Evolutionary conservation across 208 protist genomes (phyloP).

Genomic region (Acanthamoeba healyi): DNA sequence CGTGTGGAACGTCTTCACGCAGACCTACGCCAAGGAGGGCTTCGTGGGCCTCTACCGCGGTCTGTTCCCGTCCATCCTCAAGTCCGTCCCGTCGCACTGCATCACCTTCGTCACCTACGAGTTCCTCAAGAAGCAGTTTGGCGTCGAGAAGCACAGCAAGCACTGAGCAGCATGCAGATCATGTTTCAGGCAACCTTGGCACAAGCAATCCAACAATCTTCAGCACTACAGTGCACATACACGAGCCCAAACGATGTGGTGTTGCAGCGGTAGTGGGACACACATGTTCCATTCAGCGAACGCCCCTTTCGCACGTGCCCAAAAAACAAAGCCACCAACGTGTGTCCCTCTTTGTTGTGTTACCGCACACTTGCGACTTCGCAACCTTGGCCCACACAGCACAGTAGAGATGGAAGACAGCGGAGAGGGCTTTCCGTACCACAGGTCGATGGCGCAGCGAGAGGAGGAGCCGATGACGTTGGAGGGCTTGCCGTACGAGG

Average conservation of each 20-base stretch:
- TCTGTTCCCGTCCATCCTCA: conserved; percentile 79
- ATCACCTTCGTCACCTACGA: conserved; percentile 79
- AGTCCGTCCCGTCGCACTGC: conserved; percentile 76
- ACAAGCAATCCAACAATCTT: not conserved
- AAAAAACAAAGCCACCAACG: too few relatives aligned
- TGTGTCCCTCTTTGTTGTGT: too few relatives aligned
- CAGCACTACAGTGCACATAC: too few relatives aligned
- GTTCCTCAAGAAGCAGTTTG: conserved; percentile 76
- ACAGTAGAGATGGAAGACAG: not conserved
- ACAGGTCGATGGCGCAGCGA: not conserved
- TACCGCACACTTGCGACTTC: too few relatives aligned
- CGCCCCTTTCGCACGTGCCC: too few relatives aligned
- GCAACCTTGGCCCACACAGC: too few relatives aligned
- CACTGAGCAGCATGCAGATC: not conserved
- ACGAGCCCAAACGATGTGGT: too few relatives aligned
- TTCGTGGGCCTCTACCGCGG: conserved; percentile 76
- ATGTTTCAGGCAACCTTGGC: not conserved
- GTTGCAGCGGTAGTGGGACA: too few relatives aligned
- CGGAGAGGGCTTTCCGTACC: not conserved
- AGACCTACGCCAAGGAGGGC: conserved; percentile 79
- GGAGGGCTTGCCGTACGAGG: not conserved
- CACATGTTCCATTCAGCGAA: too few relatives aligned
- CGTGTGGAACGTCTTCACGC: conserved; percentile 67
- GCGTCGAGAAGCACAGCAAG: conserved; percentile 73
- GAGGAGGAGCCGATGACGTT: not conserved